Evolutionary conservation across 2,329 filamentous ascomycete species (phyloP).

Genomic region (Zymoseptoria passerinii): DNA sequence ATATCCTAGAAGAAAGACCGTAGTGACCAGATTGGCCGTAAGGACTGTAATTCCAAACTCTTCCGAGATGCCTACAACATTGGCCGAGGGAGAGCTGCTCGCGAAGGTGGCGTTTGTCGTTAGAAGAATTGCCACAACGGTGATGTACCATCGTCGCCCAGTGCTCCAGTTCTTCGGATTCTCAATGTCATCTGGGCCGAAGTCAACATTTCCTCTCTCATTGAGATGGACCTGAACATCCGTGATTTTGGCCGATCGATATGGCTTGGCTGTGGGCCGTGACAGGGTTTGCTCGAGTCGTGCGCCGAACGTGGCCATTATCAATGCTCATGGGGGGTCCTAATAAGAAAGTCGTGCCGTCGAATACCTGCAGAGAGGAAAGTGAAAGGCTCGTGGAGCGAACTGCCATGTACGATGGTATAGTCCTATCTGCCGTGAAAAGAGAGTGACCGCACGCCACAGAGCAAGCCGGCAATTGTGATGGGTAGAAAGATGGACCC

Average conservation of each 20-base stretch:
- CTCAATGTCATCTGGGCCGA: conserved; percentile 44
- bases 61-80: conserved; percentile 33
- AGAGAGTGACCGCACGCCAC: background rate
- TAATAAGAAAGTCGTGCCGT: background rate
- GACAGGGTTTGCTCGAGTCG: conserved; percentile 40
- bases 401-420: background rate
- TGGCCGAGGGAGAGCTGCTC: conserved; percentile 36
- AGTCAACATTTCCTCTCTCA: conserved; percentile 44
- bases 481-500: background rate
- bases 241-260: conserved; percentile 37
- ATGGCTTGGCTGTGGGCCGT: conserved; percentile 46
- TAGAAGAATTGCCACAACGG: conserved; percentile 35
- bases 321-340: background rate
- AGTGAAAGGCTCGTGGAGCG: background rate
- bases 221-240: conserved; percentile 39
- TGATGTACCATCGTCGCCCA: conserved; percentile 36
- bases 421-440: background rate
- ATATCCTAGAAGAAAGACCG: conserved; percentile 36
- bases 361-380: background rate
- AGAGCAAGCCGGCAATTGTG: background rate
- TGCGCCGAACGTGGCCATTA: conserved; percentile 10
- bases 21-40: conserved; percentile 27
- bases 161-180: conserved; percentile 43
- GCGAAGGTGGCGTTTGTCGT: conserved; percentile 50
- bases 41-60: conserved; percentile 42